Percentiles rank a stretch among this genome's conserved stretches.
phyloP scores from a whole-genome alignment of 495 filamentous ascomycete genomes.

The Gamarada debralockiae region DNA sequence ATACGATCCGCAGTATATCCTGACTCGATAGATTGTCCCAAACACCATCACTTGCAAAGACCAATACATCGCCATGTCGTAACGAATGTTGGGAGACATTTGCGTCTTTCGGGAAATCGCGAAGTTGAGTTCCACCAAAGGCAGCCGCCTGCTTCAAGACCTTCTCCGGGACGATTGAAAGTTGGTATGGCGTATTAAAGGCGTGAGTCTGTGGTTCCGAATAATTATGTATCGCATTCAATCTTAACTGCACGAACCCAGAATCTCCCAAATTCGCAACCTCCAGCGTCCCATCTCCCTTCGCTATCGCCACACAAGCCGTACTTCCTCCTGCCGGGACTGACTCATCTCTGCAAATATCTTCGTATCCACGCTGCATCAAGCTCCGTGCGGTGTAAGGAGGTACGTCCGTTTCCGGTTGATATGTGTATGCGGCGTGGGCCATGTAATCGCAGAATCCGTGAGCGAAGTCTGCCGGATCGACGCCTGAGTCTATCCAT shows the following conservation, averaged over 20 bases:
- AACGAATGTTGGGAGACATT: conserved; percentile 68
- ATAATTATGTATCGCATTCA: conserved; percentile 76
- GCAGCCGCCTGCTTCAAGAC: conserved; percentile 70
- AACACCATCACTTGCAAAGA: conserved; percentile 92
- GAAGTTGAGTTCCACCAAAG: conserved; percentile 77
- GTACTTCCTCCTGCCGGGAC: conserved; percentile 87
- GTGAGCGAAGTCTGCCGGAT: conserved; percentile 94
- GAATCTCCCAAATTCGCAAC: conserved; percentile 97
- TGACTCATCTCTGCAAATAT: conserved; percentile 64
- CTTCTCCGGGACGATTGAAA: conserved; percentile 79
- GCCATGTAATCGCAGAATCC: conserved; percentile 93
- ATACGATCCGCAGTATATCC: conserved; percentile 77
- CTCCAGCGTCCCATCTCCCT: conserved; percentile 66
- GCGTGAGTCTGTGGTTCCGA: conserved; percentile 89
- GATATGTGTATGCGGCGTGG: conserved; percentile 54
- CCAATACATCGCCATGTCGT: conserved; percentile 83
- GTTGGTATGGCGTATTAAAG: conserved; percentile 96
- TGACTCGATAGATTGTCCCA: conserved; percentile 95
- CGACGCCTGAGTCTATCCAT: conserved; percentile 85
- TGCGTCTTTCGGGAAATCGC: conserved; percentile 83
- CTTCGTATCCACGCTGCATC: conserved; percentile 80
- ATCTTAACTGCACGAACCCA: conserved; percentile 82
- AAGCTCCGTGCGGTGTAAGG: conserved; percentile 61
- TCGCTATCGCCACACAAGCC: conserved; percentile 74
- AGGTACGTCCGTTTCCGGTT: conserved; percentile 12